Evolutionary conservation across 129 eudicot species (phyloP), one percentile per base, ranked within the genome.

Genomic region (Flaveria brownii): DNA sequence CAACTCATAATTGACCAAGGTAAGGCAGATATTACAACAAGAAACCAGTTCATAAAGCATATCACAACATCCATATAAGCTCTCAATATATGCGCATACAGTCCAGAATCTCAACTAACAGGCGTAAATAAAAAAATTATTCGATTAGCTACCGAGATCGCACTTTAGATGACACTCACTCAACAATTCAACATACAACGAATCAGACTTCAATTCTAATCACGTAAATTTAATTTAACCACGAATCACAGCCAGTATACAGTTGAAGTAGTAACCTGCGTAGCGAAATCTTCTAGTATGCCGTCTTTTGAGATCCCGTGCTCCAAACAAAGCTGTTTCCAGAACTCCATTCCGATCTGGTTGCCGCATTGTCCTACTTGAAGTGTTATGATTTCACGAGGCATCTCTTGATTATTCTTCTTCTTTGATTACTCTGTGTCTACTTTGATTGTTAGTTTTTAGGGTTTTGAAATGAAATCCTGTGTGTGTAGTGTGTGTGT

Each of bases 321-420:
- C 77, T 95, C 97, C 72, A 91, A 87, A 73, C 99, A 95, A 46
- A 95, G 99, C 69, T 95, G 97, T 69, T 95, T 95, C 99, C 99
- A 95, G 78, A 95, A 95, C 90, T 95, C 99, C 99, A 95, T 95
- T 2, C 97, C 99, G 89, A 95, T 95, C 89, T 95, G 99, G 70
- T 95, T 95, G 41, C 99, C 99, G 73, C 99, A 95, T 89, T 95
- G 99, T 76, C 99, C 99, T 2, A 95, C 99, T 82, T 95, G 99
- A 47, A 95, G 77, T 16, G 99, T 95, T 5, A 95, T 95, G 9
- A 95, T 95, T 73, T 95, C 99, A 71, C 97, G 67, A 69, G 97
- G 99, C 99, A 95, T 89, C 77, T 83, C 78, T 43, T 71, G 36
- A 11, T 28, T 16, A 11, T 49, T 20, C n/a, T 67, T 60, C 73